These are phyloP conservation scores for Phtheirospermum japonicum DNA, from an alignment of 257 asterid species.

Conservation along the genomic window DNA sequence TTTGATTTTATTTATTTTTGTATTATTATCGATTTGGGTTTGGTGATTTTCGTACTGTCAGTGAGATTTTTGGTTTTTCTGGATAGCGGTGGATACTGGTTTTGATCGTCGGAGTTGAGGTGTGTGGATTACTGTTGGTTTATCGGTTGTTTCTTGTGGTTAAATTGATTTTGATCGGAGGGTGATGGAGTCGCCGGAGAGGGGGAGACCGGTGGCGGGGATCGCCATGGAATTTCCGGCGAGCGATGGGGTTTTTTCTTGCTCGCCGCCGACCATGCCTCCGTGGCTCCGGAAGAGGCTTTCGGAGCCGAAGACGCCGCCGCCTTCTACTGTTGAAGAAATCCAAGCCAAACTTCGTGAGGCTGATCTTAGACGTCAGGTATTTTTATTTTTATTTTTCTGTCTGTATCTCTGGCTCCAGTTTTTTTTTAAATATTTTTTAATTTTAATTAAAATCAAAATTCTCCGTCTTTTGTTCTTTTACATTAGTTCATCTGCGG, in stretches of 20 bases:
- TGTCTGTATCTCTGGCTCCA: too few species aligned
- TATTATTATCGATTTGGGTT: conserved; percentile 11
- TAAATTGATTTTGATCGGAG: conserved; percentile 22
- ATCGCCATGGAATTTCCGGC: conserved; percentile 81
- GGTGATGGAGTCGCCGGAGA: conserved; percentile 69
- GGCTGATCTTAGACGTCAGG: conserved; percentile 95
- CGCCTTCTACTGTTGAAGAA: conserved; percentile 73
- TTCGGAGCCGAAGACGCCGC: conserved; percentile 63
- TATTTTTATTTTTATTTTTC: conserved; percentile 15
- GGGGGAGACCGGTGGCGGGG: conserved; percentile 50
- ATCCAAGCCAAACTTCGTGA: conserved; percentile 83
- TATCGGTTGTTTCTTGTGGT: not conserved
- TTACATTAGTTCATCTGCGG: not conserved
- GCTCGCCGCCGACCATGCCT: conserved; percentile 83
- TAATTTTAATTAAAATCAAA: not conserved
- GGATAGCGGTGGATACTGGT: too few species aligned
- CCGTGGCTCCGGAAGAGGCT: conserved; percentile 72
- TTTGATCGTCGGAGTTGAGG: conserved; percentile 27
- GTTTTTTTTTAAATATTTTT: too few species aligned
- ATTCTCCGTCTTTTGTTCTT: not conserved
- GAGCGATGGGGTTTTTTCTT: conserved; percentile 55
- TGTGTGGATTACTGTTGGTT: conserved; percentile 18
- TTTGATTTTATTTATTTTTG: conserved; percentile 20
- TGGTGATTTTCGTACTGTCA: conserved; percentile 34
- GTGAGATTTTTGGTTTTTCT: conserved; percentile 29